phyloP scores from a whole-genome alignment of 2,329 filamentous ascomycete species.

The Westerdykella aurantiaca region DNA sequence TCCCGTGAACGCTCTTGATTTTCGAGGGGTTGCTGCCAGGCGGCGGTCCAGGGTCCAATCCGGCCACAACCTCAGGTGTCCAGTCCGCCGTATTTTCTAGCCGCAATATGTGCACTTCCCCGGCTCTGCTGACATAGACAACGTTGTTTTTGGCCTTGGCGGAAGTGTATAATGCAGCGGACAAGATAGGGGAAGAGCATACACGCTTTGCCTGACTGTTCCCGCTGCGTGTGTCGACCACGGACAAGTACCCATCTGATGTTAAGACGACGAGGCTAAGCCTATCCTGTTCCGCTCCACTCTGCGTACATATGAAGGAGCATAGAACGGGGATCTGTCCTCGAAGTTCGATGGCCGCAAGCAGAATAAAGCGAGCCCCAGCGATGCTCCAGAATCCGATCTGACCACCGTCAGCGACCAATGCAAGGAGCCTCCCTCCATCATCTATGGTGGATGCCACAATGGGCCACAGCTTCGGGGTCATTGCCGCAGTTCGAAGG shows the following conservation, averaged over 20 bases:
- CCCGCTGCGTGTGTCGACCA: slow-evolving; percentile 48
- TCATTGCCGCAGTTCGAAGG: slow-evolving; percentile 29
- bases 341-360: slow-evolving; percentile 48
- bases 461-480: slow-evolving; percentile 42
- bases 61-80: slow-evolving; percentile 30
- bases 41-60: slow-evolving; percentile 31
- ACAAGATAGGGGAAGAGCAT: slow-evolving; percentile 20
- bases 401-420: slow-evolving; percentile 54
- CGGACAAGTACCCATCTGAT: slow-evolving; percentile 58
- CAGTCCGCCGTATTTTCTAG: slow-evolving; percentile 19
- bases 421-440: slow-evolving; percentile 58
- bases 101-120: slow-evolving; percentile 31
- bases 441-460: slow-evolving; percentile 60
- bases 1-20: slow-evolving; percentile 53
- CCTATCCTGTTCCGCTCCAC: slow-evolving; percentile 21
- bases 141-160: slow-evolving; percentile 25
- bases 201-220: slow-evolving; percentile 27
- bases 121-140: slow-evolving; percentile 29
- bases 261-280: slow-evolving; percentile 55
- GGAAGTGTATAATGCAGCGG: slow-evolving; percentile 23
- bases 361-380: slow-evolving; percentile 53
- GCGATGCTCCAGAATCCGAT: slow-evolving; percentile 60
- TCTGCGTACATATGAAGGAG: slow-evolving; percentile 36
- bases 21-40: slow-evolving; percentile 39
- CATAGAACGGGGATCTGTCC: slow-evolving; percentile 63